Percentiles rank a stretch among this genome's conserved stretches.
Conservation (phyloP, 192 early-diverging fungal genomes). For the Thamnidium elegans region DNA sequence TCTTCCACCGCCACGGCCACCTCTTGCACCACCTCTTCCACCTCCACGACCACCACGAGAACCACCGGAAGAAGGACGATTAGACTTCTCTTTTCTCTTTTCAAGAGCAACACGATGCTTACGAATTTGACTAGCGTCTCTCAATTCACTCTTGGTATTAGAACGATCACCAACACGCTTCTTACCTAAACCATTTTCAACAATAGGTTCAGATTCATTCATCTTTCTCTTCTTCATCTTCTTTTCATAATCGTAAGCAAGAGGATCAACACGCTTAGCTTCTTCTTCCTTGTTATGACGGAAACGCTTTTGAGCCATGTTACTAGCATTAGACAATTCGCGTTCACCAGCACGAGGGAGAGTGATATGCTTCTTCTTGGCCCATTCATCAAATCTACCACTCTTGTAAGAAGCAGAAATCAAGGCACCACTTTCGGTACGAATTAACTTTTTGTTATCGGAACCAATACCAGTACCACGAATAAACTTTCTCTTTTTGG, state of each 20-base stretch:
- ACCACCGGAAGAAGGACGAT: slow-evolving; percentile 43
- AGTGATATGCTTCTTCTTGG: slow-evolving; percentile 77
- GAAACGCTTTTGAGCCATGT: slow-evolving; percentile 58
- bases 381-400: slow-evolving; percentile 88
- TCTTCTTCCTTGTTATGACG: slow-evolving; percentile 74
- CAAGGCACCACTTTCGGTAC: slow-evolving; percentile 85
- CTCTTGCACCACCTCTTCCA: slow-evolving; percentile 28
- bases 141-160: slow-evolving; percentile 70
- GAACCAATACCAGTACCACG: slow-evolving; percentile 76
- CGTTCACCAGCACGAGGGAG: slow-evolving; percentile 85
- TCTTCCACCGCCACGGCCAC: slow-evolving; percentile 36
- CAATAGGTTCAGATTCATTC: slow-evolving; percentile 44
- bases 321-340: slow-evolving; percentile 62
- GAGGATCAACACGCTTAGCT: slow-evolving; percentile 69
- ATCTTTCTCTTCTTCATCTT: slow-evolving; percentile 58
- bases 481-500: slow-evolving; percentile 91
- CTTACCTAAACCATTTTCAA: slow-evolving; percentile 40
- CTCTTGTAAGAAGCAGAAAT: slow-evolving; percentile 87
- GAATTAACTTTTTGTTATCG: slow-evolving; percentile 95
- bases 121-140: slow-evolving; percentile 73
- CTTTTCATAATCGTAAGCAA: slow-evolving; percentile 60
- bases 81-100: slow-evolving; percentile 74
- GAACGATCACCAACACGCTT: slow-evolving; percentile 37
- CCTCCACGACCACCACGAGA: neutral
- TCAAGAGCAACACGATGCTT: slow-evolving; percentile 74